Conservation (phyloP, 2,329 filamentous ascomycete species). For the Exophiala bonariae region DNA sequence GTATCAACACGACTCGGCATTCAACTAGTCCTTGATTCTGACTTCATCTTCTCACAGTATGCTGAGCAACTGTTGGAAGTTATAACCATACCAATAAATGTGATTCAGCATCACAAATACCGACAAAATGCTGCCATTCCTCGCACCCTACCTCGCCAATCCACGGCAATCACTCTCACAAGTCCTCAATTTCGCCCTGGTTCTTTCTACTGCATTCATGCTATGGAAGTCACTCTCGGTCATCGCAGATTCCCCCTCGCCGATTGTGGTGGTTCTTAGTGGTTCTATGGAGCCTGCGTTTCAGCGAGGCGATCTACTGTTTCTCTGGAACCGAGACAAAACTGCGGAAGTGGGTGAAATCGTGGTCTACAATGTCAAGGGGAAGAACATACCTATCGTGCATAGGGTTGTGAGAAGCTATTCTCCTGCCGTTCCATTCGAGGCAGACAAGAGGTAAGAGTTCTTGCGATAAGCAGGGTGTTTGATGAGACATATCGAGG, state of each 20-base stretch:
- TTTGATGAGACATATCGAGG: too few relatives aligned
- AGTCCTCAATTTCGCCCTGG: constrained; percentile 85
- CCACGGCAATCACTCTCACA: constrained; percentile 79
- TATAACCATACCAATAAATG: too few relatives aligned
- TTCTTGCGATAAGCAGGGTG: neutral
- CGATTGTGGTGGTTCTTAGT: constrained; percentile 66
- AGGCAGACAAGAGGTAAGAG: constrained; percentile 36
- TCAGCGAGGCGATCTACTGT: constrained; percentile 63
- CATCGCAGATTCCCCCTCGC: constrained; percentile 69
- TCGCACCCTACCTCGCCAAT: constrained; percentile 60
- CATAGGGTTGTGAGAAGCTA: constrained; percentile 80
- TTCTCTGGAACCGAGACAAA: constrained; percentile 61
- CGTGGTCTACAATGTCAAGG: constrained; percentile 80
- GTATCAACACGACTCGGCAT: too few relatives aligned
- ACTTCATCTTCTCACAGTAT: too few relatives aligned
- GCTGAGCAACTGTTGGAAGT: too few relatives aligned
- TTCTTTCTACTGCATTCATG: constrained; percentile 91
- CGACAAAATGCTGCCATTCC: constrained; percentile 63
- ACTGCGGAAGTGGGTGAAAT: constrained; percentile 70
- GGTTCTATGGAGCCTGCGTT: constrained; percentile 70
- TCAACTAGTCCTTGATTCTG: too few relatives aligned
- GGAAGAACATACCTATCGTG: constrained; percentile 97
- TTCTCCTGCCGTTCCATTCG: constrained; percentile 38
- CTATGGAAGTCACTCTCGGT: constrained; percentile 90
- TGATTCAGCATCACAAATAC: neutral